A percentile compares a stretch with the other conserved stretches of the same genome.
phyloP scores from a whole-genome alignment of 1,284 basidiomycete genomes.

The Malassezia brasiliensis region DNA sequence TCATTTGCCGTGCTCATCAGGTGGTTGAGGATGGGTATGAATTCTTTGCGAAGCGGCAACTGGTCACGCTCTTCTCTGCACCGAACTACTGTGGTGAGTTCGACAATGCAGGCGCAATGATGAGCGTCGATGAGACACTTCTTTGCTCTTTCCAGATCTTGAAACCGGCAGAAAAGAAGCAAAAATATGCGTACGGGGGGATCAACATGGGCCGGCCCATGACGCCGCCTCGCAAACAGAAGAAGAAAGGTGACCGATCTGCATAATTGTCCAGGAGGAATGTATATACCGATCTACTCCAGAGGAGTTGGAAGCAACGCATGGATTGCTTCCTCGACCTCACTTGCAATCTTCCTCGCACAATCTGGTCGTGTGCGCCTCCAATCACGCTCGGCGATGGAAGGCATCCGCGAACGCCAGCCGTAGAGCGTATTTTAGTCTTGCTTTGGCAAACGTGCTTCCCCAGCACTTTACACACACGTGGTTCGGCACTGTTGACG shows the following conservation, averaged over 20 bases:
- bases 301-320: neutral
- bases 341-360: neutral
- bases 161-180: slow-evolving; percentile 98
- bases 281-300: slow-evolving; percentile 19
- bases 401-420: neutral
- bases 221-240: slow-evolving; percentile 54
- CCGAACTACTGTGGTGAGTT: slow-evolving; percentile 98
- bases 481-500: neutral
- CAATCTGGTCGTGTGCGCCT: neutral
- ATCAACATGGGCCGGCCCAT: slow-evolving; percentile 52
- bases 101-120: slow-evolving; percentile 99
- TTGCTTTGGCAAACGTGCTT: neutral
- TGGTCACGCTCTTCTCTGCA: slow-evolving; percentile 93
- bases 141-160: slow-evolving; percentile 91
- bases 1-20: slow-evolving; percentile 97
- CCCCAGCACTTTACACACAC: neutral
- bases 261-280: slow-evolving; percentile 1
- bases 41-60: slow-evolving; percentile 93
- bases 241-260: slow-evolving; percentile 47
- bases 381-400: neutral
- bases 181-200: slow-evolving; percentile 57
- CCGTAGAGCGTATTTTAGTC: neutral
- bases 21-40: slow-evolving; percentile 99
- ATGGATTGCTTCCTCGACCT: neutral
- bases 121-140: slow-evolving; percentile 97